phyloP scores from a whole-genome alignment of 2,329 filamentous ascomycete species.

The Aureobasidium zeae region DNA sequence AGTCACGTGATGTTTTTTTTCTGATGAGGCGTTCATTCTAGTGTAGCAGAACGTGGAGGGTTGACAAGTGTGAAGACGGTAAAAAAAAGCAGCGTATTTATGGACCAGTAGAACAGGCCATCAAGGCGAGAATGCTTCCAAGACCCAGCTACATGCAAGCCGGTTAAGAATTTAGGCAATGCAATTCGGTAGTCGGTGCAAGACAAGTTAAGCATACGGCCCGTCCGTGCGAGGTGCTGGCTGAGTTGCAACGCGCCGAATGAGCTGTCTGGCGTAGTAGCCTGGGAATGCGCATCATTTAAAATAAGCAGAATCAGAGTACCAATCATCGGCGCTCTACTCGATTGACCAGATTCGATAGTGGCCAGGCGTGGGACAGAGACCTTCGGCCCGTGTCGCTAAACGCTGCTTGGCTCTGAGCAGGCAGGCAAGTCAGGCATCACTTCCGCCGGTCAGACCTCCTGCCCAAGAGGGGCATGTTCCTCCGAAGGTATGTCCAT shows the following conservation, averaged over 20 bases:
- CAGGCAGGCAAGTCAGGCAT: background rate
- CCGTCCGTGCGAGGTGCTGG: no score
- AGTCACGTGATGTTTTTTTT: conserved; percentile 3
- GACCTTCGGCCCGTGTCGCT: conserved; percentile 2
- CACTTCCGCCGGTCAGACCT: conserved; percentile 7
- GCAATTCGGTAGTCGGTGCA: no score
- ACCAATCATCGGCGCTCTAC: conserved; percentile 9
- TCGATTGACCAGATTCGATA: background rate
- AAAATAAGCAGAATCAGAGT: background rate
- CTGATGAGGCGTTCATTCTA: conserved; percentile 13
- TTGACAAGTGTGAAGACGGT: background rate
- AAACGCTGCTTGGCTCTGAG: conserved; percentile 1
- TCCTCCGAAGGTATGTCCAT: conserved; percentile 13
- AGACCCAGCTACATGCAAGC: no score
- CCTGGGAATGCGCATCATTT: conserved; percentile 7
- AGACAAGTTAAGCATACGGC: no score
- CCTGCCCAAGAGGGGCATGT: conserved; percentile 12
- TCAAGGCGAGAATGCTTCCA: no score
- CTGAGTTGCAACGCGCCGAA: conserved; percentile 6
- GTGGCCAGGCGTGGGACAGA: conserved; percentile 13
- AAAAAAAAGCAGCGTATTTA: conserved; percentile 11
- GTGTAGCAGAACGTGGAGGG: background rate
- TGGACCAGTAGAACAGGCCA: no score
- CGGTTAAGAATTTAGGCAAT: no score
- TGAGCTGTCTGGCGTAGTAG: background rate